These are phyloP conservation scores for Monosporozyma solicola DNA, from an alignment of 805 yeast genomes.

Conservation along the genomic window DNA sequence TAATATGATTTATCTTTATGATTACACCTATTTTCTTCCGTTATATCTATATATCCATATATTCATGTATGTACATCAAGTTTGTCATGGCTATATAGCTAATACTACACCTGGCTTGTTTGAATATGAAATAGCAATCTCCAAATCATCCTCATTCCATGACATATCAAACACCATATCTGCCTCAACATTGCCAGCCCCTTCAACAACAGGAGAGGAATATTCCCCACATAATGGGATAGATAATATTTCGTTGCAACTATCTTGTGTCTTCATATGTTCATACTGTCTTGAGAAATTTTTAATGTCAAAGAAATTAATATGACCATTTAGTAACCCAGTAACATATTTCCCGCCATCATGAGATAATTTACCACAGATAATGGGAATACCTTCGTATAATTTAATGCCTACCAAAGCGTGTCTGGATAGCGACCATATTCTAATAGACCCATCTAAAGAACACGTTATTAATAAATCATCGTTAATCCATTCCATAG, in stretches of 20 bases:
- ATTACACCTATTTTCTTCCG: background rate
- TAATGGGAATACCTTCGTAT: slow-evolving; percentile 46
- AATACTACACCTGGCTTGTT: slow-evolving; percentile 23
- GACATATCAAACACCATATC: slow-evolving; percentile 29
- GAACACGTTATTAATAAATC: slow-evolving; percentile 45
- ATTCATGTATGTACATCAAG: background rate
- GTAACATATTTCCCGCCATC: slow-evolving; percentile 43
- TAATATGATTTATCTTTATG: background rate
- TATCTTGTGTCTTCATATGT: background rate
- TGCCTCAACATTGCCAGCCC: slow-evolving; percentile 8
- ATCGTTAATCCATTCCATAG: slow-evolving; percentile 45
- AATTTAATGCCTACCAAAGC: slow-evolving; percentile 21
- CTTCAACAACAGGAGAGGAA: slow-evolving; percentile 5
- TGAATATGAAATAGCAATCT: slow-evolving; percentile 28
- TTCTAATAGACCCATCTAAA: slow-evolving; percentile 58
- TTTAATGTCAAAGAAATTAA: slow-evolving; percentile 43
- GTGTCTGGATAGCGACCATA: slow-evolving; percentile 48
- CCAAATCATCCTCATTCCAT: slow-evolving; percentile 27
- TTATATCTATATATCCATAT: background rate
- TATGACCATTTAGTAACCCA: slow-evolving; percentile 57
- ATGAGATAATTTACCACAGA: slow-evolving; percentile 45
- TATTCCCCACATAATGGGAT: slow-evolving; percentile 13
- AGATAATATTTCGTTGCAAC: background rate
- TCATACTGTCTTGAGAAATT: slow-evolving; percentile 3
- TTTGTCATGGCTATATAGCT: slow-evolving; percentile 6